Conservation (phyloP, 2,329 filamentous ascomycete genomes). For the Mycosphaerella sp. region DNA sequence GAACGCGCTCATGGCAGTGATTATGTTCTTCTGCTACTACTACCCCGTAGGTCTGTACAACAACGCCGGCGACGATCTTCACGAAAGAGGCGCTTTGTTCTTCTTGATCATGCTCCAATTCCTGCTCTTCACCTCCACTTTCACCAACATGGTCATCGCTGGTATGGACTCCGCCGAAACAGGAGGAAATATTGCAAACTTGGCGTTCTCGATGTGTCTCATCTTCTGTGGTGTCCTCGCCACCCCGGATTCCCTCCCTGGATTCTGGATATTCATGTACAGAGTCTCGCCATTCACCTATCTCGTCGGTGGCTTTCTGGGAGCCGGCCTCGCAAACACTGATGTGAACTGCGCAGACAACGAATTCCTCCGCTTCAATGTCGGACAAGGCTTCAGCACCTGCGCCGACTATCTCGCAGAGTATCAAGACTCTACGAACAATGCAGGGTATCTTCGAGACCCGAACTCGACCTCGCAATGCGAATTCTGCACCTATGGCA, state of each 20-base stretch:
- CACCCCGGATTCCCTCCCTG: slow-evolving; percentile 54
- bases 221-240: slow-evolving; percentile 69
- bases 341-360: slow-evolving; percentile 60
- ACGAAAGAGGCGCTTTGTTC: slow-evolving; percentile 69
- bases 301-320: slow-evolving; percentile 65
- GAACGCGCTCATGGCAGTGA: slow-evolving; percentile 68
- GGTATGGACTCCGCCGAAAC: slow-evolving; percentile 69
- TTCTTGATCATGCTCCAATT: slow-evolving; percentile 71
- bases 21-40: slow-evolving; percentile 79
- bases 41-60: slow-evolving; percentile 73
- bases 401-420: slow-evolving; percentile 38
- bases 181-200: slow-evolving; percentile 67
- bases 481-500: slow-evolving; percentile 38
- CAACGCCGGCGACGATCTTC: slow-evolving; percentile 61
- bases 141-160: slow-evolving; percentile 71
- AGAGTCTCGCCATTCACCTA: slow-evolving; percentile 71
- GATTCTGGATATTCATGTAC: slow-evolving; percentile 83
- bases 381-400: slow-evolving; percentile 44
- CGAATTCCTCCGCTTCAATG: slow-evolving; percentile 63
- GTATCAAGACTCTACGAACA: slow-evolving; percentile 24
- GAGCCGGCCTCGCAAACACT: slow-evolving; percentile 63
- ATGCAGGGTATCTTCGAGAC: slow-evolving; percentile 37
- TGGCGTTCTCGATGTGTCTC: slow-evolving; percentile 66
- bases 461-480: slow-evolving; percentile 34
- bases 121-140: slow-evolving; percentile 65